phyloP scores from a whole-genome alignment of 2,329 filamentous ascomycete species.

The Podosphaera aphanis region DNA sequence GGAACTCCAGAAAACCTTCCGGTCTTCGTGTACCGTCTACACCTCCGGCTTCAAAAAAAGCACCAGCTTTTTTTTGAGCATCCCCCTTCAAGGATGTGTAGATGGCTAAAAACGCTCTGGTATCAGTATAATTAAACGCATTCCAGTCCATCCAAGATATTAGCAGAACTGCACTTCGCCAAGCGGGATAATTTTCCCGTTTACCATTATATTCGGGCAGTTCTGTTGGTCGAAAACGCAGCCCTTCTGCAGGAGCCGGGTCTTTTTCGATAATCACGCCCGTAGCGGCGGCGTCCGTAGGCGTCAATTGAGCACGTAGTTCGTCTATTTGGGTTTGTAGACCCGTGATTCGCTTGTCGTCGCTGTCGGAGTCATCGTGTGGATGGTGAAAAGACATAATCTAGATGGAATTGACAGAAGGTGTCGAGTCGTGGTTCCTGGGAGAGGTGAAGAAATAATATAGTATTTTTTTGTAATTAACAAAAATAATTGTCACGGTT shows the following conservation, averaged over 20 bases:
- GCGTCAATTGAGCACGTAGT: no score
- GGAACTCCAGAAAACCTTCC: not conserved
- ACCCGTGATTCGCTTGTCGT: no score
- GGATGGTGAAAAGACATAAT: no score
- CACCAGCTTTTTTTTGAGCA: not conserved
- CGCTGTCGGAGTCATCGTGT: no score
- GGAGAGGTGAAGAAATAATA: no score
- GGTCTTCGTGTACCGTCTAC: not conserved
- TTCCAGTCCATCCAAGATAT: not conserved
- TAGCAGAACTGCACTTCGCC: not conserved
- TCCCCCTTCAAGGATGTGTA: not conserved
- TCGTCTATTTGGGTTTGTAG: no score
- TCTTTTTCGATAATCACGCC: not conserved
- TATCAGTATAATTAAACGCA: not conserved
- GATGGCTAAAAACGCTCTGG: not conserved
- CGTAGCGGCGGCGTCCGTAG: no score
- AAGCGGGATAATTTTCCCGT: not conserved
- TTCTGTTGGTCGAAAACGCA: not conserved
- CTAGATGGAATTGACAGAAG: no score
- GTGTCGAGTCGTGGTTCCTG: no score
- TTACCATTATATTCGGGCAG: not conserved
- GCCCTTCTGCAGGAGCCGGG: not conserved
- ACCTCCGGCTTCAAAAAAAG: not conserved
- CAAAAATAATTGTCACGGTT: no score
- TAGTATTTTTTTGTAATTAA: no score